A percentile compares a stretch with the other conserved stretches of the same genome.
phyloP scores from a whole-genome alignment of 31 red algal genomes.

The Asparagopsis taxiformis region DNA sequence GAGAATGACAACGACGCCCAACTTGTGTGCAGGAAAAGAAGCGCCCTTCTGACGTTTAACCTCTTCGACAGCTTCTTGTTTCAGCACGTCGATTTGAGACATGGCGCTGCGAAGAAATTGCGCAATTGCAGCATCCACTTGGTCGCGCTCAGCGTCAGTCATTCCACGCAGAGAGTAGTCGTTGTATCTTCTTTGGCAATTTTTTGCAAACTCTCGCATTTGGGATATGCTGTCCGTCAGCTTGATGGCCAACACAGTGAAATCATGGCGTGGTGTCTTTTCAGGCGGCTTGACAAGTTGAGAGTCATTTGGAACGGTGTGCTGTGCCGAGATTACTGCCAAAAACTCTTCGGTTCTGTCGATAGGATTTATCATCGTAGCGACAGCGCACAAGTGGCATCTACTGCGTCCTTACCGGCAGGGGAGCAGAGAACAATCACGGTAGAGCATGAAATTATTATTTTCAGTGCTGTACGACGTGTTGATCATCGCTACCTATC shows the following conservation, averaged over 20 bases:
- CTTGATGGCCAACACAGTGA: constrained; percentile 14
- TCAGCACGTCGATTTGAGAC: constrained; percentile 41
- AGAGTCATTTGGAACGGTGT: background rate
- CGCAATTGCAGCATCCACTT: constrained; percentile 28
- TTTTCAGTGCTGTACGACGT: too few relatives aligned
- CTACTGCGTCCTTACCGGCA: too few relatives aligned
- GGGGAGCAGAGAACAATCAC: too few relatives aligned
- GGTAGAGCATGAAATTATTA: too few relatives aligned
- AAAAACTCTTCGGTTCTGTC: constrained; percentile 38
- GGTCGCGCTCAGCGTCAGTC: constrained; percentile 34
- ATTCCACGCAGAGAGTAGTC: constrained; percentile 41
- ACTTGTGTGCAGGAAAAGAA: constrained; percentile 44
- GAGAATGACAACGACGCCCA: constrained; percentile 52
- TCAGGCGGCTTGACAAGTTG: background rate
- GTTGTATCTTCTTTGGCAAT: constrained; percentile 18
- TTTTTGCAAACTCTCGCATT: constrained; percentile 28
- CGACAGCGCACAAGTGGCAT: too few relatives aligned
- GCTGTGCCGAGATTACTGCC: constrained; percentile 24
- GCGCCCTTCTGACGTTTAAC: constrained; percentile 4
- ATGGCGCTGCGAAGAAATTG: constrained; percentile 31
- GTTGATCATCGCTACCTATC: too few relatives aligned
- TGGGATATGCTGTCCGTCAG: constrained; percentile 26
- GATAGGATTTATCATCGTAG: constrained; percentile 44
- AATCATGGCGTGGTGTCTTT: constrained; percentile 12
- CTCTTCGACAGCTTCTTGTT: constrained; percentile 33